Conservation (phyloP, 805 yeast genomes). For the Saccharomycopsis schoenii region DNA sequence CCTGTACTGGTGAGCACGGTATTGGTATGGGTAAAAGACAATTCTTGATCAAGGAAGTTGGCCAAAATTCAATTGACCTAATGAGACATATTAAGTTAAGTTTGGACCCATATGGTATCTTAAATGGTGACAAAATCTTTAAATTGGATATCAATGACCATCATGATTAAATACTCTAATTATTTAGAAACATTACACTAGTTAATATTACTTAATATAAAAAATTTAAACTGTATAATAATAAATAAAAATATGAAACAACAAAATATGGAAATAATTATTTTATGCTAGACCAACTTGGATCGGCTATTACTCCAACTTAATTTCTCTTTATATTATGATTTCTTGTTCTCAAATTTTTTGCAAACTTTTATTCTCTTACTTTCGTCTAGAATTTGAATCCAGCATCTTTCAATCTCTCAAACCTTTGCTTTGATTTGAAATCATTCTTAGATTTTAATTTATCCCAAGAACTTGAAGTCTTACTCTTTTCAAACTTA, state of each 20-base stretch:
- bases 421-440: conserved; percentile 35
- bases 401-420: conserved; percentile 45
- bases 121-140: conserved; percentile 76
- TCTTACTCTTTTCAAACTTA: conserved; percentile 48
- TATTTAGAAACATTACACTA: not conserved
- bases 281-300: not conserved
- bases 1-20: conserved; percentile 85
- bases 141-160: conserved; percentile 44
- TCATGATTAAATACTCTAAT: not conserved
- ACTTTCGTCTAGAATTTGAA: conserved; percentile 35
- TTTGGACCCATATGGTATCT: conserved; percentile 59
- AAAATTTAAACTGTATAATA: not conserved
- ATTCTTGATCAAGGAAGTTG: conserved; percentile 52
- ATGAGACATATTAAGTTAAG: conserved; percentile 70
- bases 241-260: not conserved
- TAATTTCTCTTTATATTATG: not conserved
- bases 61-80: conserved; percentile 52
- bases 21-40: conserved; percentile 71
- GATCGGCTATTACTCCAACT: not conserved
- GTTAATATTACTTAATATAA: not conserved
- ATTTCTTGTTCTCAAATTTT: not conserved
- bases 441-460: conserved; percentile 37
- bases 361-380: not conserved
- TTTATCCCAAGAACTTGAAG: conserved; percentile 45
- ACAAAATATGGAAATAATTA: not conserved